A percentile compares a stretch with the other conserved stretches of the same genome.
Conservation (phyloP, 2,329 filamentous ascomycete genomes). For the Scedosporium aurantiacum region DNA sequence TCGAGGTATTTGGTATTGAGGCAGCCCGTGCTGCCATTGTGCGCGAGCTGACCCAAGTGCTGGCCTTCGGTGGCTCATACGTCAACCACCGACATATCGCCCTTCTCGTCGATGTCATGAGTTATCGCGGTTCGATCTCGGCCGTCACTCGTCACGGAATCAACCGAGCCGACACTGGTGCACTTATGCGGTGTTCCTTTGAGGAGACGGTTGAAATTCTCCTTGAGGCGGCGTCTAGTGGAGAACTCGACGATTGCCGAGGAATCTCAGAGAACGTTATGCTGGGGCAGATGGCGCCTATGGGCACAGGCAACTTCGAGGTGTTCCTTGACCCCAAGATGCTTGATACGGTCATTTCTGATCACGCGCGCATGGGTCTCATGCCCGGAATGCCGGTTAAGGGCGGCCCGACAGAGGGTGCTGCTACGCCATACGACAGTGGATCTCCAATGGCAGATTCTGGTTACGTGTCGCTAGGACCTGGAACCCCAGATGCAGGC, state of each 20-base stretch:
- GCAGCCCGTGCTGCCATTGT: constrained; percentile 80
- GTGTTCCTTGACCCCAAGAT: constrained; percentile 88
- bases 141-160: constrained; percentile 97
- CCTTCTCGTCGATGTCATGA: constrained; percentile 95
- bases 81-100: constrained; percentile 98
- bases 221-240: constrained; percentile 85
- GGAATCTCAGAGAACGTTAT: constrained; percentile 99
- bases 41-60: constrained; percentile 78
- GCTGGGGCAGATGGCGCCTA: constrained; percentile 90
- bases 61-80: constrained; percentile 98
- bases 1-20: constrained; percentile 93
- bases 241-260: constrained; percentile 93
- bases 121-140: constrained; percentile 83
- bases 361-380: constrained; percentile 76
- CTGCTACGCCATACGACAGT: constrained; percentile 88
- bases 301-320: constrained; percentile 94
- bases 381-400: constrained; percentile 72
- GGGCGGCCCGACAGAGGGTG: constrained; percentile 65
- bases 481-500: constrained; percentile 47
- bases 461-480: constrained; percentile 46
- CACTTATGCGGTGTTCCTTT: constrained; percentile 98
- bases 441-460: constrained; percentile 68
- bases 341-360: constrained; percentile 87
- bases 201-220: constrained; percentile 98
- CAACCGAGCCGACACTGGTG: constrained; percentile 94